Percentiles rank a stretch among this genome's conserved stretches.
Evolutionary conservation across 2,329 filamentous ascomycete species (phyloP).

Genomic region (Parafenestella ontariensis): DNA sequence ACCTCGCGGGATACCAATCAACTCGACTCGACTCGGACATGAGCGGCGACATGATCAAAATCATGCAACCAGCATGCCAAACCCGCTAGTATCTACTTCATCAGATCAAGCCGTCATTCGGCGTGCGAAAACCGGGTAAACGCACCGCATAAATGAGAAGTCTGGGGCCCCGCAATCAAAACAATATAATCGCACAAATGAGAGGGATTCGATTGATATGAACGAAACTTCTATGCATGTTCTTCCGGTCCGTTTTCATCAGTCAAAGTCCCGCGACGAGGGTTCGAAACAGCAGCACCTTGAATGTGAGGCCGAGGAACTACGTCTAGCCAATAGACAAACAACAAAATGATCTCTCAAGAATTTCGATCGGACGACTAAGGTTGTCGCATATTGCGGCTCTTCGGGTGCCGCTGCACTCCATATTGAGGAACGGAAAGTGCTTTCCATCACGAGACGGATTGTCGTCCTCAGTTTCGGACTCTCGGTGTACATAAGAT

Average conservation of each 20-base stretch:
- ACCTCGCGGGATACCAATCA: background rate
- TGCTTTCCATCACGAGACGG: background rate
- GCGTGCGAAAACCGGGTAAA: constrained; percentile 20
- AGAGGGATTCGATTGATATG: constrained; percentile 7
- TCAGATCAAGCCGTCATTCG: background rate
- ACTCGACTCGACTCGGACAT: background rate
- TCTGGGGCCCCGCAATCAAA: constrained; percentile 17
- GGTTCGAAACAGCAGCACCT: constrained; percentile 15
- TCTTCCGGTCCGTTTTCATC: constrained; percentile 8
- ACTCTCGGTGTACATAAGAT: constrained; percentile 9
- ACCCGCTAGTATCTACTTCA: background rate
- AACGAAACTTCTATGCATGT: constrained; percentile 12
- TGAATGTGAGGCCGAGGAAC: constrained; percentile 8
- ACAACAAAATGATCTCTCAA: background rate
- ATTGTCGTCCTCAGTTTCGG: background rate
- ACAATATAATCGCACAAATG: constrained; percentile 17
- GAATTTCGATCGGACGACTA: background rate
- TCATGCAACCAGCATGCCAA: background rate
- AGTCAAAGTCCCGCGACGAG: constrained; percentile 1
- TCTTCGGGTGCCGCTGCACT: constrained; percentile 3
- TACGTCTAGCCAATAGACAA: constrained; percentile 7
- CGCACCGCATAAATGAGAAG: constrained; percentile 6
- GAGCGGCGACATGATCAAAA: background rate
- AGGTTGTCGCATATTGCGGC: constrained; percentile 10
- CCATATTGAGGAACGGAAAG: constrained; percentile 1